A percentile compares a stretch with the other conserved stretches of the same genome.
phyloP scores from a whole-genome alignment of 495 filamentous ascomycete genomes.

The Polyplosphaeria fusca region DNA sequence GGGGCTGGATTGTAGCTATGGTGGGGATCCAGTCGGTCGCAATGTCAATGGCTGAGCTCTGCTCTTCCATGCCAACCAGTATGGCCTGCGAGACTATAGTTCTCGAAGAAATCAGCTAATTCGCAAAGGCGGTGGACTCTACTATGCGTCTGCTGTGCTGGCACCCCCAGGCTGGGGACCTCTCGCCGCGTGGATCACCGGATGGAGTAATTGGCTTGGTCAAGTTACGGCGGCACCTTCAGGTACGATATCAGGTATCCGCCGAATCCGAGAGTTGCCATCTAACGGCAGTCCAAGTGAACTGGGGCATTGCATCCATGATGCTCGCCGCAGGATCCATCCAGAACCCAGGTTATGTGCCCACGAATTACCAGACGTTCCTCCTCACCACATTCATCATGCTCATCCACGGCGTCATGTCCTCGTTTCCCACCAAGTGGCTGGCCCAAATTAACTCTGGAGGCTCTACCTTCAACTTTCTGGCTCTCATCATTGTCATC shows the following conservation, averaged over 20 bases:
- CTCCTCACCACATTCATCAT: conserved; percentile 68
- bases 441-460: conserved; percentile 73
- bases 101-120: no score
- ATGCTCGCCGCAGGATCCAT: conserved; percentile 70
- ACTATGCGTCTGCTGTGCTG: conserved; percentile 76
- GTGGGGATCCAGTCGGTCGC: conserved; percentile 72
- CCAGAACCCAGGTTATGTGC: conserved; percentile 60
- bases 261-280: not conserved
- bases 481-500: conserved; percentile 63
- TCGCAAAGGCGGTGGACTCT: conserved; percentile 77
- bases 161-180: conserved; percentile 73
- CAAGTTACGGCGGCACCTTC: conserved; percentile 50
- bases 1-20: conserved; percentile 78
- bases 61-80: conserved; percentile 67
- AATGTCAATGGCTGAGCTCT: conserved; percentile 64
- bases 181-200: conserved; percentile 59
- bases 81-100: no score
- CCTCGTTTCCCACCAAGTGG: conserved; percentile 71
- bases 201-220: conserved; percentile 72
- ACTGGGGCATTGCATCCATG: conserved; percentile 65
- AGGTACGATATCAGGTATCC: not conserved
- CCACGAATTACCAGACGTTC: conserved; percentile 66
- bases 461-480: conserved; percentile 71
- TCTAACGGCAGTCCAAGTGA: conserved; percentile 37
- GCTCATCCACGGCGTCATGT: conserved; percentile 67